phyloP scores from a whole-genome alignment of 1,284 basidiomycete species.

The Moniliella sp. region DNA sequence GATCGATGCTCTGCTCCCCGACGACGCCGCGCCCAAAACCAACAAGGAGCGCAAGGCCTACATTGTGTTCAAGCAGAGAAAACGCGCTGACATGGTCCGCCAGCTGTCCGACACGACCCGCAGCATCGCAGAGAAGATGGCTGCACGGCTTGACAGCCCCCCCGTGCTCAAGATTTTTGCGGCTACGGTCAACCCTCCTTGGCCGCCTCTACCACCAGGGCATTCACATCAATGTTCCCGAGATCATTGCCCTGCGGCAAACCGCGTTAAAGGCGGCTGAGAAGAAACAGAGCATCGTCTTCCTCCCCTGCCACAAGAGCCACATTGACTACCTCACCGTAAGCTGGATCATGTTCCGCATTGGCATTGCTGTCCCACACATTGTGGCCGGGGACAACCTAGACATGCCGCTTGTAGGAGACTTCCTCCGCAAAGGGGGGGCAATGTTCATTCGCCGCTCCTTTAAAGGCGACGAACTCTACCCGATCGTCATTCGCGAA shows the following conservation, averaged over 20 bases:
- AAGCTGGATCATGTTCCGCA: conserved; percentile 29
- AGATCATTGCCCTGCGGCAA: conserved; percentile 22
- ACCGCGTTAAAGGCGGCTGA: conserved; percentile 27
- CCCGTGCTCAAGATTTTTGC: conserved; percentile 14
- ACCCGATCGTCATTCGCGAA: conserved; percentile 32
- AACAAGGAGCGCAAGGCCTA: conserved; percentile 10
- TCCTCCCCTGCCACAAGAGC: conserved; percentile 35
- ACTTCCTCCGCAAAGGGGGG: conserved; percentile 30
- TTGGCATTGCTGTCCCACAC: conserved; percentile 33
- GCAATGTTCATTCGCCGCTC: conserved; percentile 34
- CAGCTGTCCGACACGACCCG: conserved; percentile 17
- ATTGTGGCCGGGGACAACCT: conserved; percentile 33
- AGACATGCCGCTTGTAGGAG: conserved; percentile 28
- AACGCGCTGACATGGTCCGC: conserved; percentile 16
- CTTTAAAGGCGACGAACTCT: conserved; percentile 33
- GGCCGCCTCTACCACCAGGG: conserved; percentile 32
- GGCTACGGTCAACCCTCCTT: conserved; percentile 28
- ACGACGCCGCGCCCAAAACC: conserved; percentile 4
- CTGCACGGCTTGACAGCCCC: conserved; percentile 14
- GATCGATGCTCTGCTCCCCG: conserved; percentile 11
- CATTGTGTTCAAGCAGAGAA: conserved; percentile 12
- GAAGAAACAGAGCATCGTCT: conserved; percentile 31
- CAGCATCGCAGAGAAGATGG: conserved; percentile 12
- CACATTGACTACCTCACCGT: conserved; percentile 30
- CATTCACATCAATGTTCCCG: conserved; percentile 22